These are phyloP conservation scores for Penicillium alfredii DNA, from an alignment of 495 filamentous ascomycete genomes.

Conservation along the genomic window DNA sequence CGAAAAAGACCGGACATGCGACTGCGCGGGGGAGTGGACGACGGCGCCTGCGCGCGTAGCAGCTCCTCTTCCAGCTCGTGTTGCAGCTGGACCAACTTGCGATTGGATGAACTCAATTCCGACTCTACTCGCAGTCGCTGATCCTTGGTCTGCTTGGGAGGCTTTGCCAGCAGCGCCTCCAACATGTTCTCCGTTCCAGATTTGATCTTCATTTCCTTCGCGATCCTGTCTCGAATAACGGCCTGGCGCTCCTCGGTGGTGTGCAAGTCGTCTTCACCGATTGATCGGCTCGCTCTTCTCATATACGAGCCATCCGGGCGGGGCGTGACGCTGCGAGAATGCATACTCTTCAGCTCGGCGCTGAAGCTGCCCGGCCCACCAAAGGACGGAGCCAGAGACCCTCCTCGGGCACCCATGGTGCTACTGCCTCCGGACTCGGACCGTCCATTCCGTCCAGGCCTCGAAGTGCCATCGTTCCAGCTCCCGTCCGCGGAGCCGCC, in stretches of 20 bases:
- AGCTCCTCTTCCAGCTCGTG: slow-evolving; percentile 72
- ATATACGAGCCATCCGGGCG: slow-evolving; percentile 54
- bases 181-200: slow-evolving; percentile 95
- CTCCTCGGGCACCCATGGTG: slow-evolving; percentile 55
- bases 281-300: slow-evolving; percentile 56
- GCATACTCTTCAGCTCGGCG: slow-evolving; percentile 75
- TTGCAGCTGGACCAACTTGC: slow-evolving; percentile 77
- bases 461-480: slow-evolving; percentile 42
- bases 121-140: slow-evolving; percentile 82
- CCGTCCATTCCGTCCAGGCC: slow-evolving; percentile 38
- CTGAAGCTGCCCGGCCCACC: slow-evolving; percentile 88
- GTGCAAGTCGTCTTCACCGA: slow-evolving; percentile 52
- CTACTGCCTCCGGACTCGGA: slow-evolving; percentile 56
- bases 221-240: slow-evolving; percentile 71
- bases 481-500: slow-evolving; percentile 43
- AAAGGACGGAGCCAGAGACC: slow-evolving; percentile 56
- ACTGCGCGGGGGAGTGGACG: slow-evolving; percentile 55
- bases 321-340: slow-evolving; percentile 61
- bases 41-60: slow-evolving; percentile 55
- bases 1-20: slow-evolving; percentile 67
- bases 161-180: slow-evolving; percentile 90
- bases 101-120: slow-evolving; percentile 86
- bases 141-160: slow-evolving; percentile 89
- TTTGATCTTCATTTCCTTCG: slow-evolving; percentile 95
- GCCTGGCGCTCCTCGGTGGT: slow-evolving; percentile 70